Conservation (phyloP, 2,329 filamentous ascomycete species). For the Ophiocordyceps polyrhachis-furcata region DNA sequence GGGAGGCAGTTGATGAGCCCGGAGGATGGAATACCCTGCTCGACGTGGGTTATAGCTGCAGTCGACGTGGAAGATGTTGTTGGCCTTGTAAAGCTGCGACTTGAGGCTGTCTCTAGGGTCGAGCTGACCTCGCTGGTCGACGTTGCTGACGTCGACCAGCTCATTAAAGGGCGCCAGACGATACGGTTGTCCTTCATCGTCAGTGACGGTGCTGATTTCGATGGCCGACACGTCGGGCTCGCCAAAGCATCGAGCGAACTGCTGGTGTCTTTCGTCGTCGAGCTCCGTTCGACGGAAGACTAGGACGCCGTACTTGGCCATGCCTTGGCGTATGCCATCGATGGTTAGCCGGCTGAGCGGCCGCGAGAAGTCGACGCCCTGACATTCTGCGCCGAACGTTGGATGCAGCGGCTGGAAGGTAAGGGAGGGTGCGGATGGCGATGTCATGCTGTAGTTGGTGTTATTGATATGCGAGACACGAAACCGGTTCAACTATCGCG, state of each 20-base stretch:
- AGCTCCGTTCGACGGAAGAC: neutral
- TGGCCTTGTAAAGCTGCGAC: neutral
- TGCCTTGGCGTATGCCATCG: neutral
- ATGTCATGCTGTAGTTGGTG: too few species aligned
- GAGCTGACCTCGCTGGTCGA: neutral
- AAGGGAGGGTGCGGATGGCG: neutral
- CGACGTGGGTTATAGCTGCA: neutral
- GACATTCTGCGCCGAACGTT: neutral
- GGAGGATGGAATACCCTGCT: neutral
- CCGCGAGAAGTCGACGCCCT: neutral
- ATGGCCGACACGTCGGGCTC: neutral
- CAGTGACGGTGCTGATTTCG: neutral
- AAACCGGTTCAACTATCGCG: too few species aligned
- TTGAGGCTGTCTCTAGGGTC: neutral
- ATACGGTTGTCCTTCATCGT: neutral
- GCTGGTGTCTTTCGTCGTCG: neutral
- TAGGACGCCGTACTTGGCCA: neutral
- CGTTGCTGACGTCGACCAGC: neutral
- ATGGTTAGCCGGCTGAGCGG: neutral
- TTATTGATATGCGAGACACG: too few species aligned
- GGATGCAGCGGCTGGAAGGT: neutral
- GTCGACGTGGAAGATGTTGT: constrained; percentile 1
- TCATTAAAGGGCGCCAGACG: neutral
- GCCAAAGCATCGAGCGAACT: neutral
- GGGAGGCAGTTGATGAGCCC: neutral